Conservation (phyloP, 2,329 filamentous ascomycete species). For the Fusarium chaquense region DNA sequence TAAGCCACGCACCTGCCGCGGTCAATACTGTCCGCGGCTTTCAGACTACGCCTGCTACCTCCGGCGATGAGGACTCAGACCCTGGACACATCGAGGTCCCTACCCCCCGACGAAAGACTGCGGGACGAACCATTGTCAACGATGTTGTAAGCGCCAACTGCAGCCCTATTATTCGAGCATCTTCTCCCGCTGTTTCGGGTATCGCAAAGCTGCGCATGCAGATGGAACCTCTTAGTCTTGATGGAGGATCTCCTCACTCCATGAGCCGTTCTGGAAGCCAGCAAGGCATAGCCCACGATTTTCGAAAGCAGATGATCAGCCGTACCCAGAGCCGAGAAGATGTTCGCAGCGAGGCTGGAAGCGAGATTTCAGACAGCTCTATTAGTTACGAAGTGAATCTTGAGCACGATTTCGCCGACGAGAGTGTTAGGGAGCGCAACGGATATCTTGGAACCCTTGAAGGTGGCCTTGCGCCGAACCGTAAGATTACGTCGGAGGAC, state of each 20-base stretch:
- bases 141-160: constrained; percentile 73
- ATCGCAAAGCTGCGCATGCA: constrained; percentile 86
- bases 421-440: constrained; percentile 63
- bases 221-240: constrained; percentile 81
- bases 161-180: constrained; percentile 68
- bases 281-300: constrained; percentile 46
- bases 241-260: constrained; percentile 66
- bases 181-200: constrained; percentile 72
- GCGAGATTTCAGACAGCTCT: constrained; percentile 72
- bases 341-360: constrained; percentile 64
- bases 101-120: constrained; percentile 54
- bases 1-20: constrained; percentile 62
- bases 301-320: constrained; percentile 68
- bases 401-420: constrained; percentile 86
- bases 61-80: constrained; percentile 70
- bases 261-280: constrained; percentile 65
- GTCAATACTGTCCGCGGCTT: constrained; percentile 69
- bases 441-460: constrained; percentile 62
- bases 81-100: constrained; percentile 56
- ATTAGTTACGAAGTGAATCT: constrained; percentile 88
- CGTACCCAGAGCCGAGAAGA: constrained; percentile 68
- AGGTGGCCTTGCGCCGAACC: constrained; percentile 66
- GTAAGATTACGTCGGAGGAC: constrained; percentile 92
- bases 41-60: constrained; percentile 64
- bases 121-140: constrained; percentile 59